Percentiles rank a stretch among this genome's conserved stretches.
phyloP scores from a whole-genome alignment of 2,329 filamentous ascomycete genomes.

The Colletotrichum paranaense region DNA sequence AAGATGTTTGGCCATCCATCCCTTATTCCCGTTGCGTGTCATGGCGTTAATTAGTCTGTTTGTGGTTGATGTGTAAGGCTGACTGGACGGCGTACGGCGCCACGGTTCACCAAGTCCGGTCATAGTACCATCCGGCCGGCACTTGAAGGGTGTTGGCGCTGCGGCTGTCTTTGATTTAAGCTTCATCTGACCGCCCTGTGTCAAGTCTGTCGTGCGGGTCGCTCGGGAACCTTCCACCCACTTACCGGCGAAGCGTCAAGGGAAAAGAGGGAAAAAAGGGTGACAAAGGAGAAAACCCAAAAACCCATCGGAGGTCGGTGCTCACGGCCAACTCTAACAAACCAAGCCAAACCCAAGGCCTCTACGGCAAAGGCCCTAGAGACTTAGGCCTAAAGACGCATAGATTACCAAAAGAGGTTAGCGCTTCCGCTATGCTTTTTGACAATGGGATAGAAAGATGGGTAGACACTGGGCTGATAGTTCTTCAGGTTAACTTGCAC shows the following conservation, averaged over 20 bases:
- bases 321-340: not conserved
- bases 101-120: not conserved
- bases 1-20: not conserved
- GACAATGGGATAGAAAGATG: not conserved
- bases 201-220: not conserved
- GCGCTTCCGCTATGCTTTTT: not conserved
- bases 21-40: not conserved
- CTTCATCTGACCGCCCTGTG: not conserved
- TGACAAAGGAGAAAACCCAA: too few species aligned
- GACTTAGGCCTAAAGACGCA: not conserved
- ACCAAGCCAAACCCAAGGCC: not conserved
- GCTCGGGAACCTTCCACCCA: not conserved
- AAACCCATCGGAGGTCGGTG: not conserved
- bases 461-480: not conserved
- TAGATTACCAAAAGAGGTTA: not conserved
- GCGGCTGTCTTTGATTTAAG: constrained; percentile 1
- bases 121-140: not conserved
- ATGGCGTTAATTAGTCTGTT: not conserved
- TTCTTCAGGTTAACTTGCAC: not conserved
- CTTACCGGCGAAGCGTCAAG: not conserved
- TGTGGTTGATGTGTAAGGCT: not conserved
- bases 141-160: not conserved
- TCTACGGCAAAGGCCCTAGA: not conserved
- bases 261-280: not conserved
- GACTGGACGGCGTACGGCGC: not conserved